Evolutionary conservation across 2,329 filamentous ascomycete species (phyloP), one percentile per base, ranked within the genome.

Genomic region (Aureobasidium vineae): DNA sequence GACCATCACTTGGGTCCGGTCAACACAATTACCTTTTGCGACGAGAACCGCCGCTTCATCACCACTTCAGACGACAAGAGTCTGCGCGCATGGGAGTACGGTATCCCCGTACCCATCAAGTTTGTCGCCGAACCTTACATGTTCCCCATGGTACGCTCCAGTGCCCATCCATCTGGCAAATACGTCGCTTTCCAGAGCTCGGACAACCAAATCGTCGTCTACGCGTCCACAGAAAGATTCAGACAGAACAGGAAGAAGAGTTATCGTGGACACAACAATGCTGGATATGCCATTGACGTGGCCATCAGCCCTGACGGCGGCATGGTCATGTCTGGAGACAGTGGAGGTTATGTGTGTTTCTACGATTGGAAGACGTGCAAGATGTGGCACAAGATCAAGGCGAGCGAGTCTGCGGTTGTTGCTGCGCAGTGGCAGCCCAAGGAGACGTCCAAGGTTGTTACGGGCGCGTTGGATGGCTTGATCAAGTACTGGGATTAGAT

Each of bases 281-380:
- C 93, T 2, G 95, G 96, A 2, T 93, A 96, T 73, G 93, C 90
- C 2, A 92, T 98, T 69, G 95, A 97, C 73, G 84, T 99, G 60
- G 88, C 90, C 63, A 90, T 96, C 75, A 92, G 88, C 73, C 91
- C 93, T 0, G 95, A 98, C 76, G 95, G 95, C 0, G 92, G 96
- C 75, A 96, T 97, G 76, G 82, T 99, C 65, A 89, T 88, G 23
- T 90, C 86, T 21, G 95, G 95, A 69, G 95, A 99, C 77, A 91
- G 87, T 61, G 92, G 86, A 19, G 95, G 96, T 41, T 97, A 86
- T 73, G 87, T 97, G 56, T 96, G 91, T 79, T 97, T 98, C 80
- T 99, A 93, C 92, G 95, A 98, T 79, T 99, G 93, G 91, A 99
- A 99, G 85, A 97, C 92, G 45, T 96, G 94, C 78, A 98, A 97